Conservation (phyloP, 1,284 basidiomycete species). For the Apiotrichum gamsii region DNA sequence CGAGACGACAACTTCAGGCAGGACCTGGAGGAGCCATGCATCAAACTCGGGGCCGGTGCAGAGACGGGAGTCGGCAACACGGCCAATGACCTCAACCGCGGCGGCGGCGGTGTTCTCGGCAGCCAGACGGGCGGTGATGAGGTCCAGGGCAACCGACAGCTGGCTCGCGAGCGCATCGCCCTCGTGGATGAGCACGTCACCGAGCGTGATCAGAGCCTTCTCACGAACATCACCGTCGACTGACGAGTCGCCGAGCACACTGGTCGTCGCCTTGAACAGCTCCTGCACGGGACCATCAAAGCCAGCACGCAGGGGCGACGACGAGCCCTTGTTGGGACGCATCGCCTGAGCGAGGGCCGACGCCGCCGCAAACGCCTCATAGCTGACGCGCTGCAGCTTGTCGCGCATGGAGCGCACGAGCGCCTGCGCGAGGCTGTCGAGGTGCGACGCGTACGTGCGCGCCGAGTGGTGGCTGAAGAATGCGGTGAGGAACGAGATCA, state of each 20-base stretch:
- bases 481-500: constrained; percentile 73
- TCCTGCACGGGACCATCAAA: constrained; percentile 54
- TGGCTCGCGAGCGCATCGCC: constrained; percentile 56
- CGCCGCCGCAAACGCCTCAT: constrained; percentile 65
- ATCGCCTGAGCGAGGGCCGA: constrained; percentile 50
- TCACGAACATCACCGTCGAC: constrained; percentile 87
- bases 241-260: constrained; percentile 66
- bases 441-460: constrained; percentile 56
- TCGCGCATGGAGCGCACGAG: constrained; percentile 63
- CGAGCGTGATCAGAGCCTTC: constrained; percentile 73
- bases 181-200: constrained; percentile 78
- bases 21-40: constrained; percentile 69
- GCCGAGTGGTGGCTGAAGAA: constrained; percentile 78
- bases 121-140: constrained; percentile 70
- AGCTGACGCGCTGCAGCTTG: constrained; percentile 51
- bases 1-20: constrained; percentile 70
- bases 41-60: constrained; percentile 51
- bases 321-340: constrained; percentile 33
- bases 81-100: constrained; percentile 49
- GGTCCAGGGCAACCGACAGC: constrained; percentile 50
- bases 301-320: constrained; percentile 31
- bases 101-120: constrained; percentile 52
- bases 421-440: constrained; percentile 63
- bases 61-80: constrained; percentile 47
- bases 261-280: constrained; percentile 68